Conservation (phyloP, 768 basidiomycete species). For the Boletus rufocinnamomeus region DNA sequence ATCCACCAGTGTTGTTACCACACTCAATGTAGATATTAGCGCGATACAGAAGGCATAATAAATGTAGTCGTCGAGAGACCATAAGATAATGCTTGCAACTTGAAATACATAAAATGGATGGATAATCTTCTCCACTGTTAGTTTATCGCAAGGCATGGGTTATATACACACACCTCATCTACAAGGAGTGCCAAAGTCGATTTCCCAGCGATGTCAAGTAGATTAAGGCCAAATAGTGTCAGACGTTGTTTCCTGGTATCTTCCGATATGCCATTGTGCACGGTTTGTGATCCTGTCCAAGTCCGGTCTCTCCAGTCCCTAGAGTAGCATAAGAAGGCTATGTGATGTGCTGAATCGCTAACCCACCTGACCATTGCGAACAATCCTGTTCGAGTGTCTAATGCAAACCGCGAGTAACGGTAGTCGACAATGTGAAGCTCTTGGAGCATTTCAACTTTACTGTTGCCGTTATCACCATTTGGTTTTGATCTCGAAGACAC, state of each 20-base stretch:
- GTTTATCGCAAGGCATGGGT: background rate
- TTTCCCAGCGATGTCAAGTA: slow-evolving; percentile 90
- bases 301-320: slow-evolving; percentile 90
- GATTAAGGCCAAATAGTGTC: slow-evolving; percentile 78
- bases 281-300: slow-evolving; percentile 62
- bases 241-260: slow-evolving; percentile 61
- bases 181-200: slow-evolving; percentile 74
- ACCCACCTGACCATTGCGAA: slow-evolving; percentile 78
- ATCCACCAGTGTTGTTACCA: slow-evolving; percentile 84
- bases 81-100: slow-evolving; percentile 90
- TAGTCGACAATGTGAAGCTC: slow-evolving; percentile 79
- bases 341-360: background rate
- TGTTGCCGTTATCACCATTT: slow-evolving; percentile 35
- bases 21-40: slow-evolving; percentile 83
- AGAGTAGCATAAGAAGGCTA: slow-evolving; percentile 8
- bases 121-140: slow-evolving; percentile 58
- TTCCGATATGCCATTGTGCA: slow-evolving; percentile 65
- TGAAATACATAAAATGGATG: slow-evolving; percentile 99
- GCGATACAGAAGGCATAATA: slow-evolving; percentile 98
- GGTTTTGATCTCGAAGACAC: slow-evolving; percentile 31
- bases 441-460: slow-evolving; percentile 42
- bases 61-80: slow-evolving; percentile 94
- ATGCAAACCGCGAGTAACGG: slow-evolving; percentile 86
- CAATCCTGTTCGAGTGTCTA: slow-evolving; percentile 81
- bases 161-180: slow-evolving; percentile 70